Percentiles rank a stretch among this genome's conserved stretches.
Evolutionary conservation across 2,329 filamentous ascomycete species (phyloP).

Genomic region (Exophiala aquamarina): DNA sequence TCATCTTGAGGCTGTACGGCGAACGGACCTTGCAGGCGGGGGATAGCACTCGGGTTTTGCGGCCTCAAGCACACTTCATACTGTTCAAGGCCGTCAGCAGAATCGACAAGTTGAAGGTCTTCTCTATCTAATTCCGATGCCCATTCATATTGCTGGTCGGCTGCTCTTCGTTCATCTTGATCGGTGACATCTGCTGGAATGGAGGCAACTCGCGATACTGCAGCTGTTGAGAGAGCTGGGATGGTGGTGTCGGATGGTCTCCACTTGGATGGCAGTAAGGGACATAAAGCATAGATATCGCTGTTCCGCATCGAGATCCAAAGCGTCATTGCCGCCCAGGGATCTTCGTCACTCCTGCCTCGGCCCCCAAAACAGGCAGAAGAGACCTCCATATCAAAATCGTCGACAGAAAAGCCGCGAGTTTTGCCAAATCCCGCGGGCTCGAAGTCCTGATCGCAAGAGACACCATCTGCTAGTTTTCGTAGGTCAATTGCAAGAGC

Average conservation of each 20-base stretch:
- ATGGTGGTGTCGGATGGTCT: constrained; percentile 73
- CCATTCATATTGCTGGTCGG: constrained; percentile 61
- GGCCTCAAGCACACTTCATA: constrained; percentile 59
- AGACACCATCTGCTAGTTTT: constrained; percentile 82
- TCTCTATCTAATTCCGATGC: constrained; percentile 56
- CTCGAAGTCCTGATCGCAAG: constrained; percentile 77
- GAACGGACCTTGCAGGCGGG: constrained; percentile 64
- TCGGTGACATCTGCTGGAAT: constrained; percentile 43
- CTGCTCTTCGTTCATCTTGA: constrained; percentile 46
- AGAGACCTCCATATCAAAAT: constrained; percentile 90
- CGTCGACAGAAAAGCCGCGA: constrained; percentile 83
- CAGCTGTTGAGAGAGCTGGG: constrained; percentile 77
- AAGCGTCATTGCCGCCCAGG: constrained; percentile 92
- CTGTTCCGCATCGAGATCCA: constrained; percentile 96
- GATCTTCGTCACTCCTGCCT: constrained; percentile 58
- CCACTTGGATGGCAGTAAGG: constrained; percentile 85
- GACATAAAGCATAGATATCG: constrained; percentile 90
- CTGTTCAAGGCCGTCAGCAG: constrained; percentile 38
- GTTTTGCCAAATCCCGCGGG: constrained; percentile 72
- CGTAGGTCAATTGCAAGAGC: constrained; percentile 82
- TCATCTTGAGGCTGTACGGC: constrained; percentile 51
- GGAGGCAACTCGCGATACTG: constrained; percentile 67
- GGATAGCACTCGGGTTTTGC: constrained; percentile 53
- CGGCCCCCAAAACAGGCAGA: constrained; percentile 83
- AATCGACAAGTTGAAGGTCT: constrained; percentile 45